phyloP scores from a whole-genome alignment of 225 moss, liverwort and hornwort genomes.

The Ulota crispa region DNA sequence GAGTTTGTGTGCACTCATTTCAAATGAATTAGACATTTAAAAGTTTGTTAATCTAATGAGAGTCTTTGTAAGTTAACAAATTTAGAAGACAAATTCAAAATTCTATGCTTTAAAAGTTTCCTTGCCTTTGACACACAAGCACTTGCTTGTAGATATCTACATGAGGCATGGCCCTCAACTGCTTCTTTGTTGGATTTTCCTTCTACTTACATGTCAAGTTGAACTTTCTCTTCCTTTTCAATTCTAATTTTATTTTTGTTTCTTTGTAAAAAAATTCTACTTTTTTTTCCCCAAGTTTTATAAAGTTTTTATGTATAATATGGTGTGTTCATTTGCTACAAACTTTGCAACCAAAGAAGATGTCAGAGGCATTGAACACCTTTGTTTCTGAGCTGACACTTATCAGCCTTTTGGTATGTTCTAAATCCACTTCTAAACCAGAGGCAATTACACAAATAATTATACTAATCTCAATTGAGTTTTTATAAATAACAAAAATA shows the following conservation, averaged over 20 bases:
- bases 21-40: too few species aligned
- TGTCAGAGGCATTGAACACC: conserved; percentile 57
- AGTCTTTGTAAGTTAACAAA: not conserved
- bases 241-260: not conserved
- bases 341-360: conserved; percentile 51
- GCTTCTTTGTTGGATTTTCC: conserved; percentile 74
- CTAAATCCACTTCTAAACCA: too few species aligned
- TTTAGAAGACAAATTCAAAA: conserved; percentile 2
- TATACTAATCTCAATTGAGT: too few species aligned
- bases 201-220: conserved; percentile 79
- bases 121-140: conserved; percentile 3
- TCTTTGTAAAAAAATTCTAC: not conserved
- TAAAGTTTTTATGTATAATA: not conserved
- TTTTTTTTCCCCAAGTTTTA: not conserved
- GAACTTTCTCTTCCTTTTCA: not conserved
- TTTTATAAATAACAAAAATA: too few species aligned
- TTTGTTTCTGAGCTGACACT: conserved; percentile 75
- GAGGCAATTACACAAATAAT: too few species aligned
- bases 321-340: conserved; percentile 23
- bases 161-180: conserved; percentile 79
- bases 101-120: not conserved
- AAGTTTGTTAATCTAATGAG: too few species aligned
- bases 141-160: conserved; percentile 57
- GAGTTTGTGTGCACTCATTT: too few species aligned
- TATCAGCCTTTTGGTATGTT: conserved; percentile 67